Evolutionary conservation across 2,329 filamentous ascomycete species (phyloP).

Genomic region (Aspergillus latus): DNA sequence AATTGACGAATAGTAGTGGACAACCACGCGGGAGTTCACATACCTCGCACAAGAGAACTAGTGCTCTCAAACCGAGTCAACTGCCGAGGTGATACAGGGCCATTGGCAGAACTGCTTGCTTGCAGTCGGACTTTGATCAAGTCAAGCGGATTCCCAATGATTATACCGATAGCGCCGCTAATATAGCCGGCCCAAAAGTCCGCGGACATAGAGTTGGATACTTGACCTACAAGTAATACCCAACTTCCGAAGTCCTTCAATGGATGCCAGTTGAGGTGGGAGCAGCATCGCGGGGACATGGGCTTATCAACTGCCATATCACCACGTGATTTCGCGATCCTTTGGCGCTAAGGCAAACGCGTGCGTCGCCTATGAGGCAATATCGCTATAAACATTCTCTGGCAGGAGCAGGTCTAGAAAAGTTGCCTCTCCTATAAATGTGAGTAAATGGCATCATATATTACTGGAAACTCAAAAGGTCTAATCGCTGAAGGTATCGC

Average conservation of each 20-base stretch:
- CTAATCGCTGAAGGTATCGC: slow-evolving; percentile 38
- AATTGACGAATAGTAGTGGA: slow-evolving; percentile 10
- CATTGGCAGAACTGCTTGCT: slow-evolving; percentile 50
- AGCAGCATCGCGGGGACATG: slow-evolving; percentile 1
- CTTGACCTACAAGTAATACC: not conserved
- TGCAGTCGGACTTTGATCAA: slow-evolving; percentile 79
- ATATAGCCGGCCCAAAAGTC: slow-evolving; percentile 95
- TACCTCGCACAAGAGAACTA: slow-evolving; percentile 42
- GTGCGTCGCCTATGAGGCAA: slow-evolving; percentile 10
- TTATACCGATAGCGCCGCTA: slow-evolving; percentile 79
- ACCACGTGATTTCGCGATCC: slow-evolving; percentile 34
- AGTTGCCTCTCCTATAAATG: slow-evolving; percentile 7
- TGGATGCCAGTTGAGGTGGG: not conserved
- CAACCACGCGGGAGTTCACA: slow-evolving; percentile 5
- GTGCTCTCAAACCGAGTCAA: slow-evolving; percentile 35
- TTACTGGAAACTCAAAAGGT: not conserved
- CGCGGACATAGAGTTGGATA: slow-evolving; percentile 62
- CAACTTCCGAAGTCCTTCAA: not conserved
- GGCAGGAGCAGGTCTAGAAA: not conserved
- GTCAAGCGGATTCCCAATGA: slow-evolving; percentile 85
- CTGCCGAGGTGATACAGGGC: slow-evolving; percentile 24
- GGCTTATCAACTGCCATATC: not conserved
- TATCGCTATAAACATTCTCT: not conserved
- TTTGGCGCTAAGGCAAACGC: slow-evolving; percentile 35
- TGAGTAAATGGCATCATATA: slow-evolving; percentile 1